Conservation (phyloP, 1,139 yeast genomes). For the Diutina siamensis region DNA sequence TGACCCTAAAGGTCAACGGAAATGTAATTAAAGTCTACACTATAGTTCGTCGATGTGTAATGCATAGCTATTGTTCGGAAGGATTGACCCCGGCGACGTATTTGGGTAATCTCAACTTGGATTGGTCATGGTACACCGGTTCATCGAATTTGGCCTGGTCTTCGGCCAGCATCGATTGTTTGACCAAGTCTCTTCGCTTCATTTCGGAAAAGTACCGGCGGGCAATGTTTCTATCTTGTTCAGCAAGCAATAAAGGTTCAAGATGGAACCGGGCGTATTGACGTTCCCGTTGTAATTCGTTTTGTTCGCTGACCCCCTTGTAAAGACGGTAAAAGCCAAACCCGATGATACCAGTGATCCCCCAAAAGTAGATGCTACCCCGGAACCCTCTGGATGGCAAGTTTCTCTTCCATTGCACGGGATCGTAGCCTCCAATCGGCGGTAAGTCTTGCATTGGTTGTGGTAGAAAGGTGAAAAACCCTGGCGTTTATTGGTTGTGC, state of each 20-base stretch:
- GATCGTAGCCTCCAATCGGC: slow-evolving; percentile 79
- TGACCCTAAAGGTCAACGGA: too few relatives aligned
- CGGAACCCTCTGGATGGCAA: slow-evolving; percentile 79
- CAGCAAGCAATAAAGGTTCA: slow-evolving; percentile 70
- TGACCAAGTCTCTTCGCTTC: slow-evolving; percentile 51
- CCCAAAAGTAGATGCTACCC: slow-evolving; percentile 59
- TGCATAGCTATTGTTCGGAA: slow-evolving; percentile 10
- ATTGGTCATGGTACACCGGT: slow-evolving; percentile 33
- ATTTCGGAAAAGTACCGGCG: slow-evolving; percentile 61
- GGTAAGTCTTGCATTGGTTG: slow-evolving; percentile 64
- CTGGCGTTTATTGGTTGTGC: neutral
- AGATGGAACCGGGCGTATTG: slow-evolving; percentile 68
- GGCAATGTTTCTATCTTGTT: slow-evolving; percentile 68
- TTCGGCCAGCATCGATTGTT: slow-evolving; percentile 32
- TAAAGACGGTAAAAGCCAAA: slow-evolving; percentile 64
- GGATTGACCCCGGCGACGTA: slow-evolving; percentile 33
- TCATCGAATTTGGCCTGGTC: slow-evolving; percentile 30
- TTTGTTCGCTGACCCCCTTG: slow-evolving; percentile 63
- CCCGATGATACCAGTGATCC: slow-evolving; percentile 49
- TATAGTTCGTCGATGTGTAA: too few relatives aligned
- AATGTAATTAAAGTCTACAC: too few relatives aligned
- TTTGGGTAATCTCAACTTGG: slow-evolving; percentile 35
- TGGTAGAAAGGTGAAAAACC: slow-evolving; percentile 1
- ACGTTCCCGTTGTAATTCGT: slow-evolving; percentile 67
- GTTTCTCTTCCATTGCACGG: slow-evolving; percentile 84